Conservation (phyloP, 1,284 basidiomycete genomes). For the Cryptococcus sp. region DNA sequence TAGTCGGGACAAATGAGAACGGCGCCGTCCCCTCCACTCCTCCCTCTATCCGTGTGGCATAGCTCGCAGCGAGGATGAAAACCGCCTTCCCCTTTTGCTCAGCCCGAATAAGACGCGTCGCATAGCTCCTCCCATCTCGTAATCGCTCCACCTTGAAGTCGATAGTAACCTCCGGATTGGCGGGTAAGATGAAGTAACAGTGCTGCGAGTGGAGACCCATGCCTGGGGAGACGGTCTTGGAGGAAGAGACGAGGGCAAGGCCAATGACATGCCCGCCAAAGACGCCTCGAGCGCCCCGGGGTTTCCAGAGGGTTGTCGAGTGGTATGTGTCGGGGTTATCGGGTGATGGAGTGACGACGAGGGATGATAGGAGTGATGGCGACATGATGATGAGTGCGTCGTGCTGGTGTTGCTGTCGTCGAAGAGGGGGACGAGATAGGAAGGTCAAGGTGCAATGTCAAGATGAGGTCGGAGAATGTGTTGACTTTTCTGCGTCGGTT, state of each 20-base stretch:
- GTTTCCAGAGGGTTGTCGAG: conserved; percentile 54
- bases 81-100: conserved; percentile 68
- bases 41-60: conserved; percentile 58
- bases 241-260: conserved; percentile 73
- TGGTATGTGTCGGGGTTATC: not conserved
- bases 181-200: conserved; percentile 50
- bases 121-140: conserved; percentile 54
- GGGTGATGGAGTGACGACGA: not conserved
- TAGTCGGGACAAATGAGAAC: conserved; percentile 9
- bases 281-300: conserved; percentile 64
- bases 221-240: conserved; percentile 62
- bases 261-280: conserved; percentile 85
- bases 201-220: conserved; percentile 58
- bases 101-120: conserved; percentile 61
- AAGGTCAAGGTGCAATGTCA: too few species aligned
- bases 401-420: too few species aligned
- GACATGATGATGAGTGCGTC: not conserved
- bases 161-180: conserved; percentile 68
- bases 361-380: not conserved
- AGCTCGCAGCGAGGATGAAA: conserved; percentile 80
- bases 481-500: too few species aligned
- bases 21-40: not conserved
- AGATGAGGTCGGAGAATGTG: too few species aligned
- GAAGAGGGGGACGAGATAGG: too few species aligned
- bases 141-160: conserved; percentile 79